These are phyloP conservation scores for Pseudonitzschia multistriata DNA, from an alignment of 108 stramenopile genomes.

Conservation along the genomic window DNA sequence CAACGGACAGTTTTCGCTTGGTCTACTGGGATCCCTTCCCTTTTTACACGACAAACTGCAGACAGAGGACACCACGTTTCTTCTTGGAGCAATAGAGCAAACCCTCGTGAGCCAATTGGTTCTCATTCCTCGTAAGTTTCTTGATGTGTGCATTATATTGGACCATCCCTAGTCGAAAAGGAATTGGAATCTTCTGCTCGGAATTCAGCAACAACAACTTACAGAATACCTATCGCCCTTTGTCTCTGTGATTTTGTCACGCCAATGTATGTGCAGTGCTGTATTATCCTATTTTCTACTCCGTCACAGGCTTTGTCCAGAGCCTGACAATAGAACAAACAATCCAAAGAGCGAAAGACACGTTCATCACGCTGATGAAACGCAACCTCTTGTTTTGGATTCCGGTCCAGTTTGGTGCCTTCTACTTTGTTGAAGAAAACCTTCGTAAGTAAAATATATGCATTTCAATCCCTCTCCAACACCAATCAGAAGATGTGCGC, in stretches of 20 bases:
- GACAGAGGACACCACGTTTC: conserved; percentile 2
- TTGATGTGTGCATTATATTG: too few relatives aligned
- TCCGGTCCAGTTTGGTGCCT: conserved; percentile 58
- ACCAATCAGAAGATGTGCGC: too few relatives aligned
- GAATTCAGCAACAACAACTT: neutral
- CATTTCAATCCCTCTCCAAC: too few relatives aligned
- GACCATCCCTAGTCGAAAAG: too few relatives aligned
- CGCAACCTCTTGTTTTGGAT: conserved; percentile 63
- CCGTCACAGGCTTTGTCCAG: conserved; percentile 56
- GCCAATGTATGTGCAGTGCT: neutral
- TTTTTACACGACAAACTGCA: conserved; percentile 8
- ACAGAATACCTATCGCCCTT: neutral
- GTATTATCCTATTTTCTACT: conserved; percentile 60
- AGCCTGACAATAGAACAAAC: conserved; percentile 34
- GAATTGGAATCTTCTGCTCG: neutral
- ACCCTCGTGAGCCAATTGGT: conserved; percentile 50
- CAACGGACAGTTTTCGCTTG: conserved; percentile 36
- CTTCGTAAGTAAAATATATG: neutral
- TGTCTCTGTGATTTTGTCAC: neutral
- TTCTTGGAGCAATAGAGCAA: conserved; percentile 50
- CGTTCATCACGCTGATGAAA: conserved; percentile 49
- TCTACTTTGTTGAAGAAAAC: conserved; percentile 44
- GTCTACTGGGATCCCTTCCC: neutral
- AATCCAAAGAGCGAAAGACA: conserved; percentile 43
- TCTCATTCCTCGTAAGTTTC: conserved; percentile 31